Percentiles rank a stretch among this genome's conserved stretches.
These are phyloP conservation scores for Erodium maritimum DNA, from an alignment of 345 rosid genomes.

Conservation along the genomic window DNA sequence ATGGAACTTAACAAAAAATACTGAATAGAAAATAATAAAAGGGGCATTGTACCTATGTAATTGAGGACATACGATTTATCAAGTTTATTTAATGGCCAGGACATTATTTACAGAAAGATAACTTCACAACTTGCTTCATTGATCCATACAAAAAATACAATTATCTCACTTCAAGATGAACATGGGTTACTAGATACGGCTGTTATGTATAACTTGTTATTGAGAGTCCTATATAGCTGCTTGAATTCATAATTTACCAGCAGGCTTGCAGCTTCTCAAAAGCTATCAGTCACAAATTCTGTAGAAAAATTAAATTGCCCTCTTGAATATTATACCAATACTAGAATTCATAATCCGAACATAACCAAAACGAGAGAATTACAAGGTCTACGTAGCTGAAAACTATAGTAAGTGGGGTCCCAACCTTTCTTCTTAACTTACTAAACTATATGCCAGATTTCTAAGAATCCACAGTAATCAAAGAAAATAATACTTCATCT, in stretches of 20 bases:
- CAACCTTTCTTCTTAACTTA: neutral
- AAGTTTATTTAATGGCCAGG: neutral
- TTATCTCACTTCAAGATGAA: neutral
- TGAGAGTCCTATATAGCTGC: neutral
- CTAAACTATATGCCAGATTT: neutral
- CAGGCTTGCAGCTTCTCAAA: neutral
- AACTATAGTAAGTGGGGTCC: neutral
- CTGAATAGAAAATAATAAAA: neutral
- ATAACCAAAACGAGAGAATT: too few species aligned
- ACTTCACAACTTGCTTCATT: neutral
- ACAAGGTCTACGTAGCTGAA: too few species aligned
- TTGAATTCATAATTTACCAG: neutral
- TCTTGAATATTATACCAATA: neutral
- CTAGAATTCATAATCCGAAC: neutral
- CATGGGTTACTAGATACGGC: neutral
- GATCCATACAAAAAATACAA: too few species aligned
- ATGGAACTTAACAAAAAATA: neutral
- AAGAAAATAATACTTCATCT: too few species aligned
- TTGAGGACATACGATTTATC: neutral
- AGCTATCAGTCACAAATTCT: neutral
- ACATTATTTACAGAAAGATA: neutral
- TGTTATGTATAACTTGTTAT: neutral
- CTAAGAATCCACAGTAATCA: neutral
- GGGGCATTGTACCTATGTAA: neutral
- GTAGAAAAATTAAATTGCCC: neutral